Percentiles rank a stretch among this genome's conserved stretches.
Evolutionary conservation across 306 rosid genomes (phyloP).

Genomic region (Cucurbita moschata): DNA sequence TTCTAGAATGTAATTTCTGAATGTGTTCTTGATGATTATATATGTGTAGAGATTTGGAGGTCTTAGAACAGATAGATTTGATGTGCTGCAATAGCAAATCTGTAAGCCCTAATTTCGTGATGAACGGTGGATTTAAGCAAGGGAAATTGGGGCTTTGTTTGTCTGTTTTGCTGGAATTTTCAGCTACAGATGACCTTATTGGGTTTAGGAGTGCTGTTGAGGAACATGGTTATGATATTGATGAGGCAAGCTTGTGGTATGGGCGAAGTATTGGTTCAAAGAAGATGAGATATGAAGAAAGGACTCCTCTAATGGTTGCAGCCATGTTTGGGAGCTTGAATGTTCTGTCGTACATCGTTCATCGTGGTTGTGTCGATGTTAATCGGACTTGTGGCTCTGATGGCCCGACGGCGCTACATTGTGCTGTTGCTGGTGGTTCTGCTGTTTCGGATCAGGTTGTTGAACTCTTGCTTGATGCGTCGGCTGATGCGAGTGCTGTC

Average conservation of each 20-base stretch:
- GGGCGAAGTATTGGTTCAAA: slow-evolving; percentile 61
- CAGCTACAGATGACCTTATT: slow-evolving; percentile 42
- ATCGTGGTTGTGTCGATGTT: slow-evolving; percentile 41
- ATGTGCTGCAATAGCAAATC: slow-evolving; percentile 58
- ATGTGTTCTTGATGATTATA: neutral
- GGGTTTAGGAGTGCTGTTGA: slow-evolving; percentile 52
- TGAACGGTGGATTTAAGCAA: slow-evolving; percentile 28
- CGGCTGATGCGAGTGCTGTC: slow-evolving; percentile 32
- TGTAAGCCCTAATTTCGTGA: slow-evolving; percentile 24
- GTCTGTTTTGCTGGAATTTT: slow-evolving; percentile 45
- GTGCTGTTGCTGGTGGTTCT: slow-evolving; percentile 62
- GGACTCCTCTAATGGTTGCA: slow-evolving; percentile 77
- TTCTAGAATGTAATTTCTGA: neutral
- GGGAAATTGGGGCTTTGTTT: slow-evolving; percentile 17
- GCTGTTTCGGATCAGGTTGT: slow-evolving; percentile 38
- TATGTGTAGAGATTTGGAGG: neutral
- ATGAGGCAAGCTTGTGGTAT: slow-evolving; percentile 60
- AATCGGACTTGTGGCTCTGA: slow-evolving; percentile 47
- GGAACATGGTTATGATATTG: slow-evolving; percentile 33
- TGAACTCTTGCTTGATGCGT: slow-evolving; percentile 52
- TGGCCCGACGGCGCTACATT: slow-evolving; percentile 67
- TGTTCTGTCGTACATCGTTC: slow-evolving; percentile 43
- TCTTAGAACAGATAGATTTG: slow-evolving; percentile 9
- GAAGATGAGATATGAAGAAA: slow-evolving; percentile 47
- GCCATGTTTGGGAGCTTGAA: slow-evolving; percentile 64